phyloP scores from a whole-genome alignment of 305 asterid species.

The Fraxinus velutina region DNA sequence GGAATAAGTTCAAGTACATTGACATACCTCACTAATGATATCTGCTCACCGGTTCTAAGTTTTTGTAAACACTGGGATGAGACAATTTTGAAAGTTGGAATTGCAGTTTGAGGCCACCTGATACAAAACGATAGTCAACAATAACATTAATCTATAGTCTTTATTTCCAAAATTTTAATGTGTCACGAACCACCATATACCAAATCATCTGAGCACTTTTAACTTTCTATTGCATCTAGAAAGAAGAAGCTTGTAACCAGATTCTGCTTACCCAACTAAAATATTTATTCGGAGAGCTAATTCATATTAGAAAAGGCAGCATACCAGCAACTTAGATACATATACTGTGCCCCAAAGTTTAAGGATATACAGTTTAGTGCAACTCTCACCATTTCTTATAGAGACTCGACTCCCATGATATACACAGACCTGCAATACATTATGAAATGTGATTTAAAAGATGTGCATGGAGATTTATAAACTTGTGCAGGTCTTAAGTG shows the following conservation, averaged over 20 bases:
- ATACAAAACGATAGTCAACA: conserved; percentile 21
- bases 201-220: neutral
- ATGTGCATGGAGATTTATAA: neutral
- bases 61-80: conserved; percentile 56
- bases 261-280: neutral
- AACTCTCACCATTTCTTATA: conserved; percentile 63
- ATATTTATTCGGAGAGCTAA: neutral
- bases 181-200: neutral
- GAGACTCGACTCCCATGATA: conserved; percentile 70
- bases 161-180: neutral
- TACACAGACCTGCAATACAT: conserved; percentile 61
- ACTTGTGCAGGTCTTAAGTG: neutral
- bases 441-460: conserved; percentile 4
- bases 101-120: conserved; percentile 85
- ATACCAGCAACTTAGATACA: neutral
- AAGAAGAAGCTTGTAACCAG: neutral
- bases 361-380: neutral
- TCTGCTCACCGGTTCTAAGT: conserved; percentile 69
- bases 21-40: conserved; percentile 73
- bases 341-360: neutral
- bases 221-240: neutral
- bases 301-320: neutral
- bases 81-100: conserved; percentile 66
- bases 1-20: neutral
- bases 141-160: neutral